Evolutionary conservation across 805 yeast species (phyloP).

Genomic region (Aciculoconidium aculeatum): DNA sequence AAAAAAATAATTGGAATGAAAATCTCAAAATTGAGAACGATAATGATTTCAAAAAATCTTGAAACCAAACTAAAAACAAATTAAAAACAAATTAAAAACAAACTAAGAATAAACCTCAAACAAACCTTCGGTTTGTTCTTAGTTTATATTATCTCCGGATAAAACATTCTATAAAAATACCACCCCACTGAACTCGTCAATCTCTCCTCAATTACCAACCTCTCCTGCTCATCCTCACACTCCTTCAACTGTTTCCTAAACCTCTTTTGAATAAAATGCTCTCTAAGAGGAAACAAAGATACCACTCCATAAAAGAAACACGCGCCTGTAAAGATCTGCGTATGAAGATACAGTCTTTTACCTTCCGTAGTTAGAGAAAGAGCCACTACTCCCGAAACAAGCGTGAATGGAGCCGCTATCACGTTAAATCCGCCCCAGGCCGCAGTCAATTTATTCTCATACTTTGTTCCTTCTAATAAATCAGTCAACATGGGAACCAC

Average conservation of each 20-base stretch:
- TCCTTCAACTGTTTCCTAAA: conserved; percentile 12
- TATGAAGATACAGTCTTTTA: conserved; percentile 45
- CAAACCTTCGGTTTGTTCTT: too few species aligned
- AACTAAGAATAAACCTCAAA: too few species aligned
- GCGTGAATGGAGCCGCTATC: conserved; percentile 23
- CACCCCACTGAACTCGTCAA: too few species aligned
- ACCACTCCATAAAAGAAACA: conserved; percentile 39
- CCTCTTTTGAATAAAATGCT: conserved; percentile 42
- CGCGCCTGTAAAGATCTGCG: conserved; percentile 57
- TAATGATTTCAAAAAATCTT: too few species aligned
- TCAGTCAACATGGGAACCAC: conserved; percentile 11
- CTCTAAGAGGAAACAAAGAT: conserved; percentile 44
- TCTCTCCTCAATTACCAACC: not conserved
- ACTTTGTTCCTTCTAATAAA: conserved; percentile 7
- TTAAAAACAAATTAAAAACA: too few species aligned
- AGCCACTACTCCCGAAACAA: conserved; percentile 52
- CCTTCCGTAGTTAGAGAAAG: conserved; percentile 30
- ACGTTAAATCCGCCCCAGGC: conserved; percentile 37
- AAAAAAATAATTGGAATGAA: too few species aligned
- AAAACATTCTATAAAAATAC: too few species aligned
- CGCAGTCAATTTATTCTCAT: conserved; percentile 23
- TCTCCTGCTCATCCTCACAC: not conserved
- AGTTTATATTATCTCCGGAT: not conserved
- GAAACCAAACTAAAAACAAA: too few species aligned
- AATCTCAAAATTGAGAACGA: too few species aligned